These are phyloP conservation scores for Sphaerobolus stellatus DNA, from an alignment of 1,284 basidiomycete species.

Conservation along the genomic window DNA sequence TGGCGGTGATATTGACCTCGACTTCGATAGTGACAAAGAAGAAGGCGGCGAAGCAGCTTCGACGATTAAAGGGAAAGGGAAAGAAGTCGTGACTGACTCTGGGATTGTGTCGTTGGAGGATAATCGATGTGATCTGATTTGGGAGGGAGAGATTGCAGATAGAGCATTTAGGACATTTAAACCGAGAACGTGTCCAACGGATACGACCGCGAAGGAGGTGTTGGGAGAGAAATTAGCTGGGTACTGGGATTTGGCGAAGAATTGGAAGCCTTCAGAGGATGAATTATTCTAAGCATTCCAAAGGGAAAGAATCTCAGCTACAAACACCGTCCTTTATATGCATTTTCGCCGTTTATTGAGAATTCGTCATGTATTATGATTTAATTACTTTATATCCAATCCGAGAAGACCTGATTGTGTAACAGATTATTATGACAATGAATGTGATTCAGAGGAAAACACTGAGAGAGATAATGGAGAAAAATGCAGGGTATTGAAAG, in stretches of 20 bases:
- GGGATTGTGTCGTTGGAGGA: constrained; percentile 63
- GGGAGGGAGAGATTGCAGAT: constrained; percentile 89
- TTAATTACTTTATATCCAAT: too few species aligned
- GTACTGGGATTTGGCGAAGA: constrained; percentile 95
- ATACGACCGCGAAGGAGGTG: constrained; percentile 80
- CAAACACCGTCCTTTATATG: neutral
- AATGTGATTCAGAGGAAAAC: constrained; percentile 1
- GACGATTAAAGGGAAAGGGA: constrained; percentile 24
- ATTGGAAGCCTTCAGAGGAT: constrained; percentile 77
- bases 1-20: constrained; percentile 63
- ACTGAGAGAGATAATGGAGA: neutral
- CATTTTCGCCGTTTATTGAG: too few species aligned
- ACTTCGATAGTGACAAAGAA: constrained; percentile 24
- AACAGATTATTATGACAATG: constrained; percentile 13
- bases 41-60: constrained; percentile 29
- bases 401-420: too few species aligned
- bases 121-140: constrained; percentile 89
- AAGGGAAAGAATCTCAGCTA: too few species aligned
- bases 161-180: constrained; percentile 80
- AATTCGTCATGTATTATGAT: too few species aligned
- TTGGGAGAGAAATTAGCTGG: constrained; percentile 81
- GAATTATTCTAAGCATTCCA: constrained; percentile 64
- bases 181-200: constrained; percentile 82
- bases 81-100: constrained; percentile 23
- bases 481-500: constrained; percentile 2